Conservation (phyloP, 257 asterid species). For the Nicotiana otophora region DNA sequence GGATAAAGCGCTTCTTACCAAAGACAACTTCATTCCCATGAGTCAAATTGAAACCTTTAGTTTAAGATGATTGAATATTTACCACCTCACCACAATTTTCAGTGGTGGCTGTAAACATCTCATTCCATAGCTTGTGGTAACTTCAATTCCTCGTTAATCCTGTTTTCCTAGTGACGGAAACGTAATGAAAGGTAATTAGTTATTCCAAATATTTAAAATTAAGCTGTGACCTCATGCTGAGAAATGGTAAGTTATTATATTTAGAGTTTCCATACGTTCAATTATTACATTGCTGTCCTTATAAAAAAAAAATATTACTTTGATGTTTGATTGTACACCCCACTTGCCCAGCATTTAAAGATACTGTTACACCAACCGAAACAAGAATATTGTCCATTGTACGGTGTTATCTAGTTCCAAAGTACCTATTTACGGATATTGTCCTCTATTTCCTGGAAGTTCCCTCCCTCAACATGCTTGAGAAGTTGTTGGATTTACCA, state of each 20-base stretch:
- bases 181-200: neutral
- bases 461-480: neutral
- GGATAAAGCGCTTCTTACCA: too few species aligned
- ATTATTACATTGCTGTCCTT: neutral
- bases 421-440: neutral
- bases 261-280: neutral
- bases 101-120: neutral
- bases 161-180: neutral
- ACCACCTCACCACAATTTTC: too few species aligned
- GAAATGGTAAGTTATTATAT: neutral
- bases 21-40: too few species aligned
- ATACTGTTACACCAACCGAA: conserved; percentile 10
- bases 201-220: neutral
- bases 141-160: neutral
- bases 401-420: neutral
- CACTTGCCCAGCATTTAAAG: conserved; percentile 12
- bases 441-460: neutral
- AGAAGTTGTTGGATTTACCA: neutral
- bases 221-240: neutral
- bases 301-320: neutral
- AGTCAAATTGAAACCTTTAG: too few species aligned
- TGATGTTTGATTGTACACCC: conserved; percentile 2
- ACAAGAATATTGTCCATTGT: neutral
- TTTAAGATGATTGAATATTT: too few species aligned
- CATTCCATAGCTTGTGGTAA: neutral